Evolutionary conservation across 106 monocot genomes (phyloP).

Genomic region (Platanthera guangdongensis): DNA sequence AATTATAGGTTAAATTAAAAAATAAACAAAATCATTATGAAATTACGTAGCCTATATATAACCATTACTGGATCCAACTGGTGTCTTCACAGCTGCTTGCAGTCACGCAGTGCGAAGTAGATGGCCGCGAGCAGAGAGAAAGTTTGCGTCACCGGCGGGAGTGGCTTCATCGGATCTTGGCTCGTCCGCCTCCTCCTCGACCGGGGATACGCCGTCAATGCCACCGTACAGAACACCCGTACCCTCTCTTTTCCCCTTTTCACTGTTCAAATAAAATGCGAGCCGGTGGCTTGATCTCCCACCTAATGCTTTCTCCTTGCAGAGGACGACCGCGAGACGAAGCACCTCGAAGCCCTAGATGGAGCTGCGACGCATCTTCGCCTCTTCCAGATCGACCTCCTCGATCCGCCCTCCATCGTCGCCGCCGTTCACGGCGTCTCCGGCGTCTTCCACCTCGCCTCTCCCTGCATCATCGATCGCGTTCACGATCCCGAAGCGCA

Average conservation of each 20-base stretch:
- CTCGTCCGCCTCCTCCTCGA: slow-evolving; percentile 56
- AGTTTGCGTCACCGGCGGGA: slow-evolving; percentile 61
- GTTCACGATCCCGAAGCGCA: slow-evolving; percentile 66
- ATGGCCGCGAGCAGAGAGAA: slow-evolving; percentile 8
- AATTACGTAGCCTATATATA: too few relatives aligned
- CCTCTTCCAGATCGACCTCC: slow-evolving; percentile 54
- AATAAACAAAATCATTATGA: too few relatives aligned
- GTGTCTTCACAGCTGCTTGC: too few relatives aligned
- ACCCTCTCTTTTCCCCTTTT: background rate
- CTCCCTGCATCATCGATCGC: slow-evolving; percentile 54
- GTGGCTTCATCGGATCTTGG: slow-evolving; percentile 73
- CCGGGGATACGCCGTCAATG: slow-evolving; percentile 78
- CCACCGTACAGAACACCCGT: slow-evolving; percentile 70
- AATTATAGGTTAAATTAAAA: too few relatives aligned
- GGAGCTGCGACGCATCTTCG: slow-evolving; percentile 30
- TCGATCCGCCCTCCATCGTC: slow-evolving; percentile 35
- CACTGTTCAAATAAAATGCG: background rate
- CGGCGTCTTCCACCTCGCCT: slow-evolving; percentile 68
- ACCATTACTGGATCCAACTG: too few relatives aligned
- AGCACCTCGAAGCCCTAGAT: slow-evolving; percentile 43
- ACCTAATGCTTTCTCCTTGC: background rate
- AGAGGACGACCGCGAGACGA: slow-evolving; percentile 69
- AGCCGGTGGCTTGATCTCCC: background rate
- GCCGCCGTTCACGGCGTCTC: slow-evolving; percentile 34
- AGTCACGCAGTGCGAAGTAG: background rate